Base-by-base conservation (phyloP, 2,329 filamentous ascomycete species). In the Fusarium staphyleae region DNA sequence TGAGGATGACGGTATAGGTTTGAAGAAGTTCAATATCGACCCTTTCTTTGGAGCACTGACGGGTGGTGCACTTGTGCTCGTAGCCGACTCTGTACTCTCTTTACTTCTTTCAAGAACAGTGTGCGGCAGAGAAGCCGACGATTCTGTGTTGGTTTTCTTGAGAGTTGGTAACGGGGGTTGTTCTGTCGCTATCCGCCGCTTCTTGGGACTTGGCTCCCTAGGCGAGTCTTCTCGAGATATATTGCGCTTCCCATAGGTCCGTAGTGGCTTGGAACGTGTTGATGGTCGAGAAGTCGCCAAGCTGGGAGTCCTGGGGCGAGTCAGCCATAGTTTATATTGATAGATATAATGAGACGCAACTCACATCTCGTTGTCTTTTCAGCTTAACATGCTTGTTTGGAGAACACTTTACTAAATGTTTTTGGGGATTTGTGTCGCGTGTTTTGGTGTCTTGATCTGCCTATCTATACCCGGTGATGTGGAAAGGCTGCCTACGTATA, bases 21-120 rank as follows among this genome's bases (percentile, higher is more conserved):
- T 74, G 60, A 78, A 78, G 52, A 77, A 78, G 48, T 61, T 72
- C 40, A 78, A 55, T 5, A 78, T 78, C 0, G 75, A 76, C 0
- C 68, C 66, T 43, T 72, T 76, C 47, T 65, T 62, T 7, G 48
- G 11, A 2, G 44, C 29, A 15, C 37, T 37, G 3, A 4, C 4
- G 0, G 8, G 4, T 2, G 15, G 11, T 16, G 50, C 44, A 5
- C n/a, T 34, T 1, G 26, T 18, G 35, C 12, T 14, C 5, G 34
- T 18, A 1, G 49, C 24, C 1, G 41, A 11, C 13, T 39, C 14
- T 7, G 24, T 2, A 5, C 24, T 13, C 4, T 29, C 12, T 28
- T 49, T 39, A 16, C 24, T 22, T 9, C 22, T 33, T 3, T 48
- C 26, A 11, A 39, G 9, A 18, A 13, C 18, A 11, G 16, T 35